phyloP scores from a whole-genome alignment of 257 asterid species.

The Solanum virginianum region DNA sequence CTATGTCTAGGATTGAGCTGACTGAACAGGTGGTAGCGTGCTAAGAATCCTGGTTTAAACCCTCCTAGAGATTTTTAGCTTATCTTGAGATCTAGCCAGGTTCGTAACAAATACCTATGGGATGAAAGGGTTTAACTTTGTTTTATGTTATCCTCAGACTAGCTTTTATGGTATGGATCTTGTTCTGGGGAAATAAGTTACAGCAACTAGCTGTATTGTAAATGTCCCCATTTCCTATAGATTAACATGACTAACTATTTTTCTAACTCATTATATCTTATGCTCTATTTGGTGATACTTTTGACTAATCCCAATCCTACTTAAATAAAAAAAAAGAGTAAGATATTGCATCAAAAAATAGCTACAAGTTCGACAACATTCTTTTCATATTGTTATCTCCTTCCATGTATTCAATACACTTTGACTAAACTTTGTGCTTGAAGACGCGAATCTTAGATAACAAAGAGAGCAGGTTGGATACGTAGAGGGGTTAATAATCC shows the following conservation, averaged over 20 bases:
- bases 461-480: conserved; percentile 87
- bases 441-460: conserved; percentile 29
- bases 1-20: conserved; percentile 20
- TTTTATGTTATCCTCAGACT: no score
- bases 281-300: neutral
- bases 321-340: neutral
- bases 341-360: neutral
- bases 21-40: conserved; percentile 15
- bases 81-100: neutral
- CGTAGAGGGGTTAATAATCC: conserved; percentile 54
- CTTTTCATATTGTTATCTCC: neutral
- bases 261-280: neutral
- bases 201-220: neutral
- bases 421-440: conserved; percentile 1
- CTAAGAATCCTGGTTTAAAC: conserved; percentile 4
- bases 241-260: neutral
- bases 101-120: conserved; percentile 1
- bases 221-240: neutral
- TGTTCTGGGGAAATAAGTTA: neutral
- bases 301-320: neutral
- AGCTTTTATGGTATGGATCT: no score
- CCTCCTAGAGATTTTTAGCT: conserved; percentile 7
- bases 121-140: neutral
- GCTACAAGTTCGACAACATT: neutral
- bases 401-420: neutral